Percentiles rank a stretch among this genome's conserved stretches.
These are phyloP conservation scores for Saccharomyces hybrid DNA, from an alignment of 1,139 yeast genomes.

Conservation along the genomic window DNA sequence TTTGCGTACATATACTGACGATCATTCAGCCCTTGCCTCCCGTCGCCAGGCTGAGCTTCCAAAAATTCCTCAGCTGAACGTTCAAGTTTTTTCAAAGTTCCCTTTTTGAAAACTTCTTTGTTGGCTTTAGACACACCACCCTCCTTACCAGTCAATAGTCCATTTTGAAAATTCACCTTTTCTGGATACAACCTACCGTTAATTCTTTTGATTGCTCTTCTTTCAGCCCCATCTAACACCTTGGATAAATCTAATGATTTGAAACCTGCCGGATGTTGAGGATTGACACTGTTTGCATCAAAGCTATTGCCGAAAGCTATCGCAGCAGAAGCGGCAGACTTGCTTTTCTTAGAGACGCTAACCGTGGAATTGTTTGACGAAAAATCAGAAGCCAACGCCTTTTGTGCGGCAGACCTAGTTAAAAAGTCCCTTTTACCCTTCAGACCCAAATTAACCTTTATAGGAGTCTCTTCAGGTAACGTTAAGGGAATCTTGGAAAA, in stretches of 20 bases:
- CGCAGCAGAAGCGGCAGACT: not conserved
- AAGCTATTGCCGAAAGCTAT: not conserved
- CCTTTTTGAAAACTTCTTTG: not conserved
- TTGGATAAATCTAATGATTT: constrained; percentile 20
- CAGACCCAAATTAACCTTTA: not conserved
- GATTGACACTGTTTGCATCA: not conserved
- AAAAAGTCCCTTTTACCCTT: not conserved
- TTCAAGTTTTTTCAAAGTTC: not conserved
- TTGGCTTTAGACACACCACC: constrained; percentile 4
- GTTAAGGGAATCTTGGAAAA: not conserved
- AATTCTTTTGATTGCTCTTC: constrained; percentile 23
- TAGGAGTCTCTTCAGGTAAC: not conserved
- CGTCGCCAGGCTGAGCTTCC: not conserved
- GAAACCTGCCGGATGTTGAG: not conserved
- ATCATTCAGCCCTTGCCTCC: not conserved
- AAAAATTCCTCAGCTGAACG: constrained; percentile 10
- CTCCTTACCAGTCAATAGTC: constrained; percentile 12
- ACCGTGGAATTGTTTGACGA: not conserved
- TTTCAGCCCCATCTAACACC: constrained; percentile 27
- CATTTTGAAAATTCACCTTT: constrained; percentile 18
- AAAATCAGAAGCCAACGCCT: not conserved
- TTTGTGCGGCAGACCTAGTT: not conserved
- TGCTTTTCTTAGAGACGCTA: not conserved
- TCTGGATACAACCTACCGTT: constrained; percentile 23
- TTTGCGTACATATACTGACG: constrained; percentile 30